Base-by-base conservation (phyloP, 768 basidiomycete species). In the Dacryopinax primogenitus region DNA sequence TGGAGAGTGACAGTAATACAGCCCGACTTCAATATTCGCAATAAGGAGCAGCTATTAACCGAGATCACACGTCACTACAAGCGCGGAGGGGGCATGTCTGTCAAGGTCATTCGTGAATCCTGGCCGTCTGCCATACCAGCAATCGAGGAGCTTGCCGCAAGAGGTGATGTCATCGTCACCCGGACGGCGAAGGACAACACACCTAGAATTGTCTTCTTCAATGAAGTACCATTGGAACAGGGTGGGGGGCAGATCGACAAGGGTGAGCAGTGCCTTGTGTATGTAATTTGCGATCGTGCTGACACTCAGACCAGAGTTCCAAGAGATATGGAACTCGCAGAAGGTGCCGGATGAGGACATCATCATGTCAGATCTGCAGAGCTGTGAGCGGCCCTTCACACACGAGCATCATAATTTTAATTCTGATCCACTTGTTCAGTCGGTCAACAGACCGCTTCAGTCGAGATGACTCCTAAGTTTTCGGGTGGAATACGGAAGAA, bases 281-380 rank as follows among this genome's bases (percentile, higher is more conserved):
- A 30, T 23, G 36, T 32, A 23, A 18, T 33, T 28, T 26, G 4
- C 64, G 15, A 39, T 1, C 30, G 33, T 62, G 58, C 62, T 32
- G 63, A 35, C 39, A 4, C 21, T 21, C 18, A 32, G 51, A 15
- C 18, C 74, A 95, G 92, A 95, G 74, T 95, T 95, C 72, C 77
- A 81, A 63, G 88, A 92, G 69, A 76, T 94, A 18, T 95, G 93
- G 92, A 89, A 90, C 74, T 80, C 81, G 2, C 78, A 93, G 18
- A 86, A 84, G 70, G 87, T 92, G 0, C 92, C 92, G 0, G 88
- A 88, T 63, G 90, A 92, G 44, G 88, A 88, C 28, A 90, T 93
- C 71, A 75, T 95, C 1, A 78, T 87, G 65, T 85, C 82, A 70
- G 84, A 90, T 66, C 82, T 95, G 51, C 83, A 84, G 7, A 85